Base-by-base conservation (phyloP, 305 asterid species). In the Withania somnifera region DNA sequence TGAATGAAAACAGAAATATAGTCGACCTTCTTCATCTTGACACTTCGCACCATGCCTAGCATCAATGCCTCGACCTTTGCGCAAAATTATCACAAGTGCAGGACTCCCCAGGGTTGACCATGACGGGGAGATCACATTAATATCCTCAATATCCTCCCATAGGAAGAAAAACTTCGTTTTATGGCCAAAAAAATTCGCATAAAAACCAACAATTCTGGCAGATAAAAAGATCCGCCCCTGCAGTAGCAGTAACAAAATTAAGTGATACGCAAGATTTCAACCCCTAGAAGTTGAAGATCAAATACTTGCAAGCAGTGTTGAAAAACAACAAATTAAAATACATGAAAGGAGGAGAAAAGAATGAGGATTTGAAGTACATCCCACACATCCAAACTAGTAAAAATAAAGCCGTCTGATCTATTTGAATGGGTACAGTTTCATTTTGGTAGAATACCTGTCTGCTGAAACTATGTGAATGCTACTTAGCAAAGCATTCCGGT, bases 121-220 rank as follows among this genome's bases (percentile, higher is more conserved):
- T 32, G 98, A 93, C n/a, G 98, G 97, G 1, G 98, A 89, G 45
- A 90, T 92, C 84, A 90, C 88, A 60, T 87, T 95, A 87, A 95
- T 89, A 84, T 95, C 97, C 88, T 94, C 97, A 20, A 95, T 91
- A 86, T 95, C 98, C 78, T 95, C 98, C 98, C 98, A 95, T 2
- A 93, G 91, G 88, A 95, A 91, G 90, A 86, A 95, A 77, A 95
- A 91, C 84, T 85, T 88, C 2, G 98, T 95, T 71, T 91, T 95
- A 84, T 92, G 97, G 75, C 98, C 98, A 83, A 95, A 93, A 56
- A 95, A 84, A 88, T 95, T 95, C 15, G 97, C 89, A 64, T 92
- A 87, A 82, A 95, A 95, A 45, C 98, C 98, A 73, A 95, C 97
- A 26, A 93, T 92, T 88, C 98, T 90, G 6, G 98, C 94, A 20